These are phyloP conservation scores for Phialophora macrospora DNA, from an alignment of 2,329 filamentous ascomycete genomes.

Conservation along the genomic window DNA sequence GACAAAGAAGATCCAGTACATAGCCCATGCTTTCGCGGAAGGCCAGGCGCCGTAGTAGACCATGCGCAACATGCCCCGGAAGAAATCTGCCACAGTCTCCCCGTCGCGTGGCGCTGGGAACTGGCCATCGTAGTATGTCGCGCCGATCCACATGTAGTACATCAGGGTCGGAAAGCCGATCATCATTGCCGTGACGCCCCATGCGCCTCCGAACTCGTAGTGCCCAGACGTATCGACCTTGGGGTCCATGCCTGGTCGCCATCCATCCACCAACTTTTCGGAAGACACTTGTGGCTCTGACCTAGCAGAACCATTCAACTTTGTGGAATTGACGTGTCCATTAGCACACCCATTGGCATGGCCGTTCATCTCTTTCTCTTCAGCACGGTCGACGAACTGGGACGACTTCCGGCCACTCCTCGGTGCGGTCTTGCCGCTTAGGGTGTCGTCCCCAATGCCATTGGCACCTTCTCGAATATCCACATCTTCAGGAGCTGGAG, in stretches of 20 bases:
- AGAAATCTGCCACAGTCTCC: slow-evolving; percentile 73
- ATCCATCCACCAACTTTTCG: slow-evolving; percentile 48
- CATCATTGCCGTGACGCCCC: slow-evolving; percentile 85
- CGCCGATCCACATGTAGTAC: slow-evolving; percentile 99
- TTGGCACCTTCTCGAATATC: slow-evolving; percentile 30
- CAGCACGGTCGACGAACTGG: slow-evolving; percentile 3
- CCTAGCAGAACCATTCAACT: slow-evolving; percentile 25
- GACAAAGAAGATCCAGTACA: slow-evolving; percentile 93
- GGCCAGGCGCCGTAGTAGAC: slow-evolving; percentile 87
- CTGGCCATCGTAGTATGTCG: slow-evolving; percentile 87
- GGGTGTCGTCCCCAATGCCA: slow-evolving; percentile 18
- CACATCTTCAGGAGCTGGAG: slow-evolving; percentile 27
- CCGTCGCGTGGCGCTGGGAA: slow-evolving; percentile 70
- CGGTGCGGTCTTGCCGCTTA: slow-evolving; percentile 5
- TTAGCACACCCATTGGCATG: slow-evolving; percentile 26
- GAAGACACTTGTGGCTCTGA: slow-evolving; percentile 7
- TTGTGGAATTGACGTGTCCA: slow-evolving; percentile 29
- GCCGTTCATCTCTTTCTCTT: slow-evolving; percentile 5
- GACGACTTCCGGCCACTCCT: slow-evolving; percentile 17
- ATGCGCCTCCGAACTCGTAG: slow-evolving; percentile 84
- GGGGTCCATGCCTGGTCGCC: slow-evolving; percentile 49
- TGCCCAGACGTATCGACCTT: slow-evolving; percentile 57
- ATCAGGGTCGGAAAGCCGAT: slow-evolving; percentile 89
- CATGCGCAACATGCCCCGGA: slow-evolving; percentile 69
- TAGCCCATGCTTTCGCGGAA: slow-evolving; percentile 78